These are phyloP conservation scores for Phytophthora sp. DNA, from an alignment of 352 stramenopile species.

Conservation along the genomic window DNA sequence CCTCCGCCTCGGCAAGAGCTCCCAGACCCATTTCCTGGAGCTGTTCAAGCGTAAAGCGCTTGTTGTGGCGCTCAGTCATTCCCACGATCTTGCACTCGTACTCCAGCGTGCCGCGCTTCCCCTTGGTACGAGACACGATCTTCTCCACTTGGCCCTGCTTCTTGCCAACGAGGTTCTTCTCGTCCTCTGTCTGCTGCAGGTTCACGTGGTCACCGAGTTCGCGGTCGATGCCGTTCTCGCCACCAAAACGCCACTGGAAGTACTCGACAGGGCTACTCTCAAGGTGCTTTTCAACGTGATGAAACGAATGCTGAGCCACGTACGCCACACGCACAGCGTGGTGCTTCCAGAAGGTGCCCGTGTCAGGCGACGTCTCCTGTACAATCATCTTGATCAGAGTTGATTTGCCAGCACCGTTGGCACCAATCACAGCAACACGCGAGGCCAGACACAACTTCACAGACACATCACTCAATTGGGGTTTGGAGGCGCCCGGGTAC, in stretches of 20 bases:
- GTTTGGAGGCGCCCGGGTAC: slow-evolving; percentile 85
- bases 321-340: slow-evolving; percentile 95
- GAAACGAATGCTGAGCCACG: slow-evolving; percentile 97
- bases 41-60: slow-evolving; percentile 72
- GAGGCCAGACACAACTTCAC: slow-evolving; percentile 96
- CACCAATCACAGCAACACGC: slow-evolving; percentile 96
- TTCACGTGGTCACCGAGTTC: slow-evolving; percentile 90
- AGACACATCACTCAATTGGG: slow-evolving; percentile 93
- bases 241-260: slow-evolving; percentile 97
- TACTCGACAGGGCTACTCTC: slow-evolving; percentile 96
- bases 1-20: slow-evolving; percentile 67
- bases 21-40: slow-evolving; percentile 71
- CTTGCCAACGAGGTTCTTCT: slow-evolving; percentile 92
- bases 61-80: slow-evolving; percentile 67
- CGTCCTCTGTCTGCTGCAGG: slow-evolving; percentile 92
- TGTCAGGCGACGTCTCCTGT: slow-evolving; percentile 80
- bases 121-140: slow-evolving; percentile 90
- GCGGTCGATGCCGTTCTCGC: slow-evolving; percentile 95
- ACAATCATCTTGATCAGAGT: slow-evolving; percentile 97
- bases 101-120: slow-evolving; percentile 75
- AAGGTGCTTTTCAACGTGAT: slow-evolving; percentile 97
- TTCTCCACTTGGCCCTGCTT: slow-evolving; percentile 93
- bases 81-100: slow-evolving; percentile 93
- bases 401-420: slow-evolving; percentile 97
- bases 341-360: slow-evolving; percentile 82